Percentiles rank a stretch among this genome's conserved stretches.
These are phyloP conservation scores for Globisporangium megalacanthum DNA, from an alignment of 352 stramenopile genomes.

Conservation along the genomic window DNA sequence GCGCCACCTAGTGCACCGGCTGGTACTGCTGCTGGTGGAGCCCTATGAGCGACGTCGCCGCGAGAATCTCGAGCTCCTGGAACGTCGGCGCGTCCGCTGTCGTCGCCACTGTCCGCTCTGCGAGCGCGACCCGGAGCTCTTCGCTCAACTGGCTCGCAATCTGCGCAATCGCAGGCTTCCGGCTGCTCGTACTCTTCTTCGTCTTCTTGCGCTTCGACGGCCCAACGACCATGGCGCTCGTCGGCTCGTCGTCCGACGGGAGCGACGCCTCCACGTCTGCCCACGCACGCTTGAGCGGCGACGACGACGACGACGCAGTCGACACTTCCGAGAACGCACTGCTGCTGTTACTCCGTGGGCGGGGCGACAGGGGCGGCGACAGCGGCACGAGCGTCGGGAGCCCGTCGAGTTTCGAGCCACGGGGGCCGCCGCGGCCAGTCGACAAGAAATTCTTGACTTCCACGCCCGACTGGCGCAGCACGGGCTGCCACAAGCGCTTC, in stretches of 20 bases:
- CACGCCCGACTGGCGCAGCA: constrained; percentile 81
- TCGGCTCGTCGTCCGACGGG: constrained; percentile 6
- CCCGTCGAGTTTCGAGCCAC: constrained; percentile 75
- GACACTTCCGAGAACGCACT: constrained; percentile 5
- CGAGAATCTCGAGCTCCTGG: constrained; percentile 72
- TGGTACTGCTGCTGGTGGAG: constrained; percentile 69
- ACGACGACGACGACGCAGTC: constrained; percentile 11
- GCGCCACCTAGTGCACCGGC: constrained; percentile 52
- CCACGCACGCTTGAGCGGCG: constrained; percentile 59
- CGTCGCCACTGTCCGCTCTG: constrained; percentile 5
- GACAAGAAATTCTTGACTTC: constrained; percentile 88
- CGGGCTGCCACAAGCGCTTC: constrained; percentile 82
- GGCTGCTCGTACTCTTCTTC: constrained; percentile 23
- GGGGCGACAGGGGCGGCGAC: constrained; percentile 27
- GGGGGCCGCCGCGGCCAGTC: constrained; percentile 70
- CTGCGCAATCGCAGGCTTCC: constrained; percentile 15
- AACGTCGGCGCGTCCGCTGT: constrained; percentile 25
- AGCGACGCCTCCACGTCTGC: constrained; percentile 30
- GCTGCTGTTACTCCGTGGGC: constrained; percentile 5
- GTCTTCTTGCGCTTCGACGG: constrained; percentile 38
- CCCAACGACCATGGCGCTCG: neutral
- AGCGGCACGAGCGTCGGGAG: constrained; percentile 51
- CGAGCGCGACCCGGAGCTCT: constrained; percentile 27
- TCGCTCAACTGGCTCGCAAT: constrained; percentile 30
- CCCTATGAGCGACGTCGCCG: constrained; percentile 64